Evolutionary conservation across 2,329 filamentous ascomycete species (phyloP), one percentile per base, ranked within the genome.

Genomic region (Dothistroma pini): DNA sequence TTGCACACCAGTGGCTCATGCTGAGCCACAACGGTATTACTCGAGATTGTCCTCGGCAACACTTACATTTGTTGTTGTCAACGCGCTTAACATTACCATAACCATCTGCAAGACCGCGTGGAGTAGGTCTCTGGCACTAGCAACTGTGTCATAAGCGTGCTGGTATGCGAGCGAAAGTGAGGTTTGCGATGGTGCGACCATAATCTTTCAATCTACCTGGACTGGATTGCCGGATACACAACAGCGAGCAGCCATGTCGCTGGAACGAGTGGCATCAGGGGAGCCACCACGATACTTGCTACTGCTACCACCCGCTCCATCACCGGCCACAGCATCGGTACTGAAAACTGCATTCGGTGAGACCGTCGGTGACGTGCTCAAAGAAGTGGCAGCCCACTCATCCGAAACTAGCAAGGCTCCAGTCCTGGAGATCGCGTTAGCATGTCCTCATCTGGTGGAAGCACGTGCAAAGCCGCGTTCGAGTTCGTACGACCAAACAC

Each of bases 401-500:
- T 66, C 63, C 67, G 67, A 65, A 51, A 71, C 58, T 60, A 67
- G 54, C 54, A 70, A 60, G 62, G 69, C 68, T 68, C 84, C 74
- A 1, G 69, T 80, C 12, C 72, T 87, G 34, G 84, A 87, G 56
- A 78, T 86, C 68, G 89, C 86, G 1, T 74, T 96, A 41, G 82
- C 84, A 1, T 83, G 84, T 53, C 84, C 87, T 1, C 79, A 88
- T 56, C 80, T 92, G 12, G 77, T 80, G 52, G 81, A 83, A 21
- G 76, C 77, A 34, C 56, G 79, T 25, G 76, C 77, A 22, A 75
- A 77, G 32, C 79, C 83, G 51, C 81, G 83, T 68, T 79, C 82
- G 25, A 77, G 84, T 51, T 78, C 84, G 19, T 96, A 92, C 83
- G 72, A 81, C 35, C 77, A 82, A n/a, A 83, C 87, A 0, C 91